These are phyloP conservation scores for Angophora floribunda DNA, from an alignment of 345 rosid genomes.

Conservation along the genomic window DNA sequence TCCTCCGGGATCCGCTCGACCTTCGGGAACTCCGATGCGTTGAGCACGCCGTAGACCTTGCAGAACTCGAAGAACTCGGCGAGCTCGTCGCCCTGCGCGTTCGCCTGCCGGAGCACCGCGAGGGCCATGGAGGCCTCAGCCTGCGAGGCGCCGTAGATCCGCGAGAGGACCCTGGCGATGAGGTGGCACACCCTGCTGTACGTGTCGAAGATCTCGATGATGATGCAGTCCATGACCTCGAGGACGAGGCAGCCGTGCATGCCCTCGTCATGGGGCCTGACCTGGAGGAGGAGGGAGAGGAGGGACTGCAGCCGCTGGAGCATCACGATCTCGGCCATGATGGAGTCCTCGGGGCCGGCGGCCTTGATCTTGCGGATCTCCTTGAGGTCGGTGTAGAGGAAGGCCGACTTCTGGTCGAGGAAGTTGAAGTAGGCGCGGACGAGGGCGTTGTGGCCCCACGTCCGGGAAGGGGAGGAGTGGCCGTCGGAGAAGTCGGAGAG, in stretches of 20 bases:
- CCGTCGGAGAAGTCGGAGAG: conserved; percentile 48
- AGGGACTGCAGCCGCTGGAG: conserved; percentile 43
- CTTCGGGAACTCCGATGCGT: conserved; percentile 24
- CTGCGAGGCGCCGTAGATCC: conserved; percentile 22
- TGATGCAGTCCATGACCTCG: conserved; percentile 71
- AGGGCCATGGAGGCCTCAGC: conserved; percentile 42
- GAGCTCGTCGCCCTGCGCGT: conserved; percentile 34
- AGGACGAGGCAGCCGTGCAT: conserved; percentile 36
- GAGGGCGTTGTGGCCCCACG: conserved; percentile 46
- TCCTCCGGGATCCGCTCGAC: conserved; percentile 30
- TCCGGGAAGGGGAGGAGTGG: conserved; percentile 7
- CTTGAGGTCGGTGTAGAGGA: conserved; percentile 1
- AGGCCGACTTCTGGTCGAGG: conserved; percentile 42
- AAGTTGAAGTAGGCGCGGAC: conserved; percentile 60
- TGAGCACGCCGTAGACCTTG: conserved; percentile 31
- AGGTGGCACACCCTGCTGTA: conserved; percentile 52
- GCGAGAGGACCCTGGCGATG: conserved; percentile 29
- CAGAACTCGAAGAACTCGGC: conserved; percentile 39
- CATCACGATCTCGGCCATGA: conserved; percentile 24
- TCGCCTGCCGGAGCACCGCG: conserved; percentile 39
- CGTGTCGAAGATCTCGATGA: conserved; percentile 48
- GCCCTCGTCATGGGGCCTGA: conserved; percentile 38
- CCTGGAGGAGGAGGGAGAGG: conserved; percentile 48
- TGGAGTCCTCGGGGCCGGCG: neutral
- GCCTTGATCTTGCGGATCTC: conserved; percentile 8